A percentile compares a stretch with the other conserved stretches of the same genome.
Evolutionary conservation across 768 basidiomycete species (phyloP).

Genomic region (Kondoa subrosea): DNA sequence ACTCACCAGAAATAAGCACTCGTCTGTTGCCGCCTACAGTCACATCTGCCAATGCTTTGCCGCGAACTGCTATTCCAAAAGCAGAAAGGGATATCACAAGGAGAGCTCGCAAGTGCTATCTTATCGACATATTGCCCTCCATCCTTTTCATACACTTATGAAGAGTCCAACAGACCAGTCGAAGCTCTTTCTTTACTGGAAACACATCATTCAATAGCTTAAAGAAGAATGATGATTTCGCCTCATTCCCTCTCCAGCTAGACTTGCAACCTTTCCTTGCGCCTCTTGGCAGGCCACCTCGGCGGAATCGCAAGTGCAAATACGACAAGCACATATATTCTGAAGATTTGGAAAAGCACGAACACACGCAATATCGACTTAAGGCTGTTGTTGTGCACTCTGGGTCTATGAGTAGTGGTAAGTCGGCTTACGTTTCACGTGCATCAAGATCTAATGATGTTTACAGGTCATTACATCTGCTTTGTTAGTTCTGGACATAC

Average conservation of each 20-base stretch:
- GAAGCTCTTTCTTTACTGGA: conserved; percentile 29
- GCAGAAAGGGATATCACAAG: conserved; percentile 55
- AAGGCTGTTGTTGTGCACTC: conserved; percentile 32
- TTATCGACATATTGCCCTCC: conserved; percentile 59
- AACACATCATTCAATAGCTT: conserved; percentile 39
- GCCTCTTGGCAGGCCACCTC: conserved; percentile 38
- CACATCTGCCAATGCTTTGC: no score
- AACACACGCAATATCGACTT: conserved; percentile 31
- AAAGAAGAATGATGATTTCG: conserved; percentile 79
- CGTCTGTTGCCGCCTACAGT: no score
- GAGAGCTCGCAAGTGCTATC: conserved; percentile 82
- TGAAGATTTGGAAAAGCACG: no score
- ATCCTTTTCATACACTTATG: conserved; percentile 83
- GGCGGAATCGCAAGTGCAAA: conserved; percentile 25
- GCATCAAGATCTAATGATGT: no score
- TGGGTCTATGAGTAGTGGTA: conserved; percentile 25
- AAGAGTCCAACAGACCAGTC: conserved; percentile 73
- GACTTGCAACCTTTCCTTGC: conserved; percentile 75
- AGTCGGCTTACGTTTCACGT: no score
- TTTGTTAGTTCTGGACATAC: no score
- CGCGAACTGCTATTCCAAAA: no score
- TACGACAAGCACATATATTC: conserved; percentile 12
- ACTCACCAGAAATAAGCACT: no score
- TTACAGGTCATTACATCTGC: no score
- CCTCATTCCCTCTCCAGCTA: conserved; percentile 72